Conservation (phyloP, 2,329 filamentous ascomycete genomes). For the Colletotrichum spinosum region DNA sequence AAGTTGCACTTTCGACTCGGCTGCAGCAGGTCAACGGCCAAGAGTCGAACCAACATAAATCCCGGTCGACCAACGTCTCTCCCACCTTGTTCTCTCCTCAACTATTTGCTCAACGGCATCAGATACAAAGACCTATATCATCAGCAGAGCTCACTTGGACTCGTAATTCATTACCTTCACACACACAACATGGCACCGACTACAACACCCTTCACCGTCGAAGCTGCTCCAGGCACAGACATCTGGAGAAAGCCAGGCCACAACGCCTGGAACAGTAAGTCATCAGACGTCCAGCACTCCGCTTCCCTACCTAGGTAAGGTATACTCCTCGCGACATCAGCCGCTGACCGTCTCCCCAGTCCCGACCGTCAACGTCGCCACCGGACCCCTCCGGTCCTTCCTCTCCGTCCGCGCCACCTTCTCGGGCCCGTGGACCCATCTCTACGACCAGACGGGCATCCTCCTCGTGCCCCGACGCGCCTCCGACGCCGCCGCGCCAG, state of each 20-base stretch:
- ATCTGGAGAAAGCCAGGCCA: constrained; percentile 77
- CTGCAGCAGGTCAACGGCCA: too few relatives aligned
- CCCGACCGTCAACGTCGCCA: constrained; percentile 49
- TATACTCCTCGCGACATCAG: not conserved
- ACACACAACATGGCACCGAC: not conserved
- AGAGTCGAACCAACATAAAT: too few relatives aligned
- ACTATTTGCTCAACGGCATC: too few relatives aligned
- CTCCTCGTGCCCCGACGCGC: constrained; percentile 49
- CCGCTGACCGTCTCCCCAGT: not conserved
- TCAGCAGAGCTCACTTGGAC: not conserved
- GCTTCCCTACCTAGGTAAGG: too few relatives aligned
- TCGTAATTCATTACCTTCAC: not conserved
- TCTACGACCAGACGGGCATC: constrained; percentile 52
- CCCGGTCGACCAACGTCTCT: too few relatives aligned
- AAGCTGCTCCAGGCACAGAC: constrained; percentile 72
- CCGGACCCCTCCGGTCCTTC: constrained; percentile 65
- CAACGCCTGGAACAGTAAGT: constrained; percentile 70
- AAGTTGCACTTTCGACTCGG: too few relatives aligned
- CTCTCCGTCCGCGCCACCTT: constrained; percentile 72
- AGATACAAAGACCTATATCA: not conserved
- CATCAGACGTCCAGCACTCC: not conserved
- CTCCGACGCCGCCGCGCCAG: constrained; percentile 45
- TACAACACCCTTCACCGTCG: constrained; percentile 59
- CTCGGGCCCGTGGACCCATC: constrained; percentile 64
- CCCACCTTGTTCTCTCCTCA: too few relatives aligned